Evolutionary conservation across 192 early-diverging fungal species (phyloP).

Genomic region (Jimgerdemannia flammicorona): DNA sequence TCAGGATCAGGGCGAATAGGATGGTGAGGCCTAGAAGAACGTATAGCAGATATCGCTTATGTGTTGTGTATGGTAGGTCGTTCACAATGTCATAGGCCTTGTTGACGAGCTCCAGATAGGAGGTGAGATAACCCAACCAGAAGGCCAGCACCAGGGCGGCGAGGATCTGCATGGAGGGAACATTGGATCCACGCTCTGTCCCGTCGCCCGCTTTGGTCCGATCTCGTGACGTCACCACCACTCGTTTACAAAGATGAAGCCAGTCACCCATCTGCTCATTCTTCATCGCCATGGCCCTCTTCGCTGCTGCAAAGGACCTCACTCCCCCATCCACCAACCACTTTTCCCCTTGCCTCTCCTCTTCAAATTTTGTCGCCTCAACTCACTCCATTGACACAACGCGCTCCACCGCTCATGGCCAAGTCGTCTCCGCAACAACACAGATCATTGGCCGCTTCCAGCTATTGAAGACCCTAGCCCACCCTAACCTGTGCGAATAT

Average conservation of each 20-base stretch:
- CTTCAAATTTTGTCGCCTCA: neutral
- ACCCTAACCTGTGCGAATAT: slow-evolving; percentile 63
- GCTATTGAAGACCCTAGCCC: slow-evolving; percentile 37
- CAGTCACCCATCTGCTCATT: neutral
- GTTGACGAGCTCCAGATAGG: slow-evolving; percentile 14
- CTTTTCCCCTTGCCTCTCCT: neutral
- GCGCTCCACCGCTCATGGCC: neutral
- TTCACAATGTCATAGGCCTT: slow-evolving; percentile 16
- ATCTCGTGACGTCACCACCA: neutral
- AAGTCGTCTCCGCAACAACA: neutral
- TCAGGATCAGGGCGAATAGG: slow-evolving; percentile 37
- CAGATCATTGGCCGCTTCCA: neutral
- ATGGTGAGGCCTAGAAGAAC: slow-evolving; percentile 31
- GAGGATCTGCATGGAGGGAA: neutral
- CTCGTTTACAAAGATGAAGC: no score
- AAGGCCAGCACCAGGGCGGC: slow-evolving; percentile 1
- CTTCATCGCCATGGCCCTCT: neutral
- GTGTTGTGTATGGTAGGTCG: slow-evolving; percentile 21
- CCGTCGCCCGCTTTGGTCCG: neutral
- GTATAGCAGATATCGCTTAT: slow-evolving; percentile 37
- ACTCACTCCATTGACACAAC: neutral
- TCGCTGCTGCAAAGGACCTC: neutral
- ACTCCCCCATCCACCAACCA: neutral
- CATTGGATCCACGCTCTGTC: neutral
- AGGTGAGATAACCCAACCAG: slow-evolving; percentile 19